Percentiles rank a stretch among this genome's conserved stretches.
These are phyloP conservation scores for Dacryopinax primogenitus DNA, from an alignment of 768 basidiomycete species.

Conservation along the genomic window DNA sequence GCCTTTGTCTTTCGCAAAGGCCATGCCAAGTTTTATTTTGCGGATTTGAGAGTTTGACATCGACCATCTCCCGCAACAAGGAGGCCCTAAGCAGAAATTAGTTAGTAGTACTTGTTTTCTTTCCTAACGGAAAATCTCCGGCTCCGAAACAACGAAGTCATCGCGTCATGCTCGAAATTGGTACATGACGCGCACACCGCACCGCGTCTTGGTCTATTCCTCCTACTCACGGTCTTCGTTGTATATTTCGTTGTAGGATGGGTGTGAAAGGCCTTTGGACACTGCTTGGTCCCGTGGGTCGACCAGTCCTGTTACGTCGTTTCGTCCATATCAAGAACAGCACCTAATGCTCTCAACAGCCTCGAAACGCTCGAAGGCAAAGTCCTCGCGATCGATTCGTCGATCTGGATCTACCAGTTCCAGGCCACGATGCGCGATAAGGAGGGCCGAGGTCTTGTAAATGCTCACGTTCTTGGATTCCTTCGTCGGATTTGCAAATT, in stretches of 20 bases:
- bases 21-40: no score
- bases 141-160: background rate
- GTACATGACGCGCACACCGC: background rate
- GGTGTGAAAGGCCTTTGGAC: conserved; percentile 97
- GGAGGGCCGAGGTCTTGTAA: conserved; percentile 77
- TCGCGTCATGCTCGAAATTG: background rate
- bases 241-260: conserved; percentile 39
- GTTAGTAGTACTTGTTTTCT: no score
- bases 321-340: background rate
- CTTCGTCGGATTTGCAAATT: conserved; percentile 84
- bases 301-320: conserved; percentile 63
- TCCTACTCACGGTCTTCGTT: background rate
- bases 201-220: background rate
- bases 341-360: conserved; percentile 31
- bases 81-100: no score
- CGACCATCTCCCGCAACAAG: no score
- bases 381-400: conserved; percentile 91
- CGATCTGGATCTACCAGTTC: conserved; percentile 99
- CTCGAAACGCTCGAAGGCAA: conserved; percentile 94
- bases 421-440: conserved; percentile 99
- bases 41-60: no score
- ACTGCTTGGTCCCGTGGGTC: conserved; percentile 80
- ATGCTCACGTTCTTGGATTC: conserved; percentile 89
- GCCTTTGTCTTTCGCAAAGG: no score
- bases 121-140: background rate